Evolutionary conservation across 2,329 filamentous ascomycete species (phyloP), one percentile per base, ranked within the genome.

Genomic region (Alternaria arborescens): DNA sequence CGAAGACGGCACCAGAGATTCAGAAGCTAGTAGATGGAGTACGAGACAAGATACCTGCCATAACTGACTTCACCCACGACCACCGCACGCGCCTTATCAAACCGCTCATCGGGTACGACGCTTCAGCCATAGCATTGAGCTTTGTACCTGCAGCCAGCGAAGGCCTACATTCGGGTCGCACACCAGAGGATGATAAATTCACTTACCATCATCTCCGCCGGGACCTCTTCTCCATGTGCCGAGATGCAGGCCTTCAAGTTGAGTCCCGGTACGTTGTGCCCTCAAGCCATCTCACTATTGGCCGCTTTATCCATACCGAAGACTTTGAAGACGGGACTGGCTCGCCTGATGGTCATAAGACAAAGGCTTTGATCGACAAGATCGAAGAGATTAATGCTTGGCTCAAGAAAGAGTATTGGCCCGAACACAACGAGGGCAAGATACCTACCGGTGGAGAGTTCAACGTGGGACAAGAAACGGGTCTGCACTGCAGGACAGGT

Each of bases 201-300:
- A 94, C 91, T 0, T 97, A 97, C 77, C 94, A 97, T 75, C 94
- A 98, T 77, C 86, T 98, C 8, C 88, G 94, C 3, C 86, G 90
- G 4, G 93, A 97, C 73, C 76, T 96, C 12, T 95, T 89, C 75
- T 82, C 85, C 50, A 81, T 87, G 26, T 86, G 87, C 4, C 81
- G 83, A 46, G 81, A 80, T 4, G 84, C 88, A 0, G 91, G 91
- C 1, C 82, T 94, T n/a, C 80, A 85, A 16, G 85, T 97, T 34
- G 89, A 85, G 22, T 92, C 91, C 53, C 85, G 94, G 58, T 98
- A 97, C 76, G 89, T 94, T 24, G 92, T 97, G 2, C 94, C 94
- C 2, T 94, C 91, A 47, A 93, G 92, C 16, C 94, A 98, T 80
- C 86, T 97, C 72, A 97, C 94, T 0, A 86, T 98, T 58, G 94